Percentiles rank a stretch among this genome's conserved stretches.
phyloP scores from a whole-genome alignment of 1,139 yeast genomes.

The Geotrichum phurueaensis region DNA sequence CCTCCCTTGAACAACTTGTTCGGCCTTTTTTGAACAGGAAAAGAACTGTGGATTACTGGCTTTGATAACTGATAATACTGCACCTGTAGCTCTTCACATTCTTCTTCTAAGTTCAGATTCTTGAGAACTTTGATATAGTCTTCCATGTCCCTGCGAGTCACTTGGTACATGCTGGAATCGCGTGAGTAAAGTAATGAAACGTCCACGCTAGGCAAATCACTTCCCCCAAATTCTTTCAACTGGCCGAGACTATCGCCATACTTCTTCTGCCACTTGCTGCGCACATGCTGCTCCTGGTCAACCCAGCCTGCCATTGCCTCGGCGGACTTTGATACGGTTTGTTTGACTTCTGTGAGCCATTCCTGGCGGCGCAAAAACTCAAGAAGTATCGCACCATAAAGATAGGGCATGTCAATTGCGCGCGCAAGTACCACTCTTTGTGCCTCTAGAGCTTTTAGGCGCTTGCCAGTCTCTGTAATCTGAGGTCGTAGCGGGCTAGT shows the following conservation, averaged over 20 bases:
- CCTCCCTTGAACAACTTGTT: conserved; percentile 17
- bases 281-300: conserved; percentile 51
- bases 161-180: conserved; percentile 3
- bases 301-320: conserved; percentile 56
- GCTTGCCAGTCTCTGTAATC: conserved; percentile 31
- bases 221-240: conserved; percentile 15
- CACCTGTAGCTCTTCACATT: conserved; percentile 11
- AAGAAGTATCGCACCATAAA: conserved; percentile 70
- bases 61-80: conserved; percentile 6
- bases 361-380: conserved; percentile 63
- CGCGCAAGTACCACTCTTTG: conserved; percentile 42
- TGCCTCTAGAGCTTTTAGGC: conserved; percentile 40
- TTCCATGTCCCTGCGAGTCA: conserved; percentile 13
- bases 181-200: conserved; percentile 13
- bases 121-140: conserved; percentile 8
- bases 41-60: neutral
- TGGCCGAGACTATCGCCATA: conserved; percentile 39
- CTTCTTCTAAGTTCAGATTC: conserved; percentile 4
- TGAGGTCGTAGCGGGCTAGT: conserved; percentile 30
- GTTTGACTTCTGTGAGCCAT: conserved; percentile 57
- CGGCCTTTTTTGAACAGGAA: neutral
- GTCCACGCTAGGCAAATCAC: conserved; percentile 14
- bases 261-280: conserved; percentile 59
- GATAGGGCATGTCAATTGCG: conserved; percentile 69
- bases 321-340: conserved; percentile 46